Base-by-base conservation (phyloP, 306 rosid genomes). In the Casuarina glauca region DNA sequence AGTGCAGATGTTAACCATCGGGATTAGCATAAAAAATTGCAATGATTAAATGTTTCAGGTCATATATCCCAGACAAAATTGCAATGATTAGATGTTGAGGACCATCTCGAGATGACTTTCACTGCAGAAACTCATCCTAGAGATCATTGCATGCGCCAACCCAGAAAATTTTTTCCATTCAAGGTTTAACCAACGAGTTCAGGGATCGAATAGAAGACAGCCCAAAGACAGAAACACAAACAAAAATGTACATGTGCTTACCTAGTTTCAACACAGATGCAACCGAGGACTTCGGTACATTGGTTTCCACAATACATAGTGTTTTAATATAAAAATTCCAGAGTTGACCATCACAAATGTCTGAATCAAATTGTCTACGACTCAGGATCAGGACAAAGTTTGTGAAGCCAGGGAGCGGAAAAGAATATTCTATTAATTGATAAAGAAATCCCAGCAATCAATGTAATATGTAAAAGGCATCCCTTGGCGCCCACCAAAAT, bases 321-420 rank as follows among this genome's bases (percentile, higher is more conserved):
- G 67, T 71, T 62, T 78, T 79, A 48, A 45, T 41, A 69, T 9
- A 32, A 19, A 77, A 42, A 1, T 9, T n/a, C 46, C 32, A 26
- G 17, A 42, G 6, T 3, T 35, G 36, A 50, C 50, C 55, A 13
- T 42, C 35, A 50, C 64, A 43, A 16, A 44, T 69, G 58, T 58
- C 36, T 71, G 39, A 82, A 67, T 35, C 16, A 12, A 12, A 68
- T 20, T 66, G 60, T 58, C 66, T 75, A 43, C 0, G 26, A n/a
- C 49, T 70, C 49, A 69, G 39, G 68, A 66, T 15, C 70, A 19
- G 54, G 69, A 6, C 20, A 66, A 60, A 17, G 60, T 35, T 58
- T 32, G 69, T 16, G 74, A 16, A 76, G 60, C 15, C 73, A 67
- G 69, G 48, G 8, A 13, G 38, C 4, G 32, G 72, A 69, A 12